Evolutionary conservation across 176 grass and related monocot genomes (phyloP).

Genomic region (Pontederia paniculata): DNA sequence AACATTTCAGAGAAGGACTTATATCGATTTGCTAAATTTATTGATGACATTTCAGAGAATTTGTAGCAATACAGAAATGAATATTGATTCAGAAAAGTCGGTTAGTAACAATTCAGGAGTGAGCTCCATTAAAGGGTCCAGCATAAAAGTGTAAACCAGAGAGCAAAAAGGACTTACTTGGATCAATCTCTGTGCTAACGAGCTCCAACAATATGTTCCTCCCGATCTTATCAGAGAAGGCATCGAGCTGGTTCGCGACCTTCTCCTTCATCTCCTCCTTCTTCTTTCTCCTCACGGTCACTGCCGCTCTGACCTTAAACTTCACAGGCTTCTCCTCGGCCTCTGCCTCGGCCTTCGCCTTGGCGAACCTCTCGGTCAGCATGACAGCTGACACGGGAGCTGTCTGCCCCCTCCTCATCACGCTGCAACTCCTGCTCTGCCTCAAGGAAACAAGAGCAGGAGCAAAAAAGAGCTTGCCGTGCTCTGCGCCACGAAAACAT

Average conservation of each 20-base stretch:
- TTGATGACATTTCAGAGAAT: too few relatives aligned
- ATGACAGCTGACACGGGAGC: constrained; percentile 18
- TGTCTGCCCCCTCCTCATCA: neutral
- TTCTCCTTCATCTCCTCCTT: constrained; percentile 44
- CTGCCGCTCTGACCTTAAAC: constrained; percentile 51
- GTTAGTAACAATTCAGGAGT: neutral
- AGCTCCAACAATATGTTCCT: constrained; percentile 57
- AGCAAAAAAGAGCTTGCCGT: neutral
- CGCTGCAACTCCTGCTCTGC: neutral
- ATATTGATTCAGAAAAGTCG: neutral
- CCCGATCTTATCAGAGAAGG: constrained; percentile 51
- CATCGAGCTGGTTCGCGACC: constrained; percentile 44
- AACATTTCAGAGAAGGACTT: too few relatives aligned
- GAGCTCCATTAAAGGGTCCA: neutral
- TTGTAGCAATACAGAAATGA: neutral
- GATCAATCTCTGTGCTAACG: constrained; percentile 66
- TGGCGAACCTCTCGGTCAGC: constrained; percentile 27
- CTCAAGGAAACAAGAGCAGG: neutral
- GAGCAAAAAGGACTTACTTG: constrained; percentile 29
- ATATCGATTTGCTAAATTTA: too few relatives aligned
- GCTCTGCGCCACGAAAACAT: neutral
- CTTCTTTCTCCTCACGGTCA: constrained; percentile 57
- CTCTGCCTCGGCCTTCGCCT: neutral
- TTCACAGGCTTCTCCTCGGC: constrained; percentile 29
- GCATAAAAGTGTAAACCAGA: neutral